Conservation (phyloP, 202 grass and related monocot species). For the Panicum hallii region DNA sequence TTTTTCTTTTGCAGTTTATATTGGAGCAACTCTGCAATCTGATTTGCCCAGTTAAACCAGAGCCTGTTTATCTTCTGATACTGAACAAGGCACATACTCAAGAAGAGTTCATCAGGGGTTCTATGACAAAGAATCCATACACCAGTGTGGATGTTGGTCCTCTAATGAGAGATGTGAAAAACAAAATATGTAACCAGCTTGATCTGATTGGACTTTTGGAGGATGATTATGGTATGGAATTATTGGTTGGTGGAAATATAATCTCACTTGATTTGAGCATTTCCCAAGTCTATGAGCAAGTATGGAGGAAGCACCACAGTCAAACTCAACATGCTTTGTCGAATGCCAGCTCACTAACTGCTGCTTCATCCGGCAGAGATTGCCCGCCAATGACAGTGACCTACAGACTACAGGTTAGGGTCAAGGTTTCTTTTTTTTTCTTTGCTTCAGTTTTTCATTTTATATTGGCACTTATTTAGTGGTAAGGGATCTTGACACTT, state of each 20-base stretch:
- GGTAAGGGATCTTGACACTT: slow-evolving; percentile 6
- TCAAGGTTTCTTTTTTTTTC: slow-evolving; percentile 33
- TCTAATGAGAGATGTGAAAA: slow-evolving; percentile 98
- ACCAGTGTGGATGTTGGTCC: slow-evolving; percentile 90
- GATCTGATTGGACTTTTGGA: slow-evolving; percentile 92
- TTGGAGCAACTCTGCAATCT: slow-evolving; percentile 98
- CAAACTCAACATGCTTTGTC: slow-evolving; percentile 70
- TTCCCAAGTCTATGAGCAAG: slow-evolving; percentile 90
- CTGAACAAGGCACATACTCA: slow-evolving; percentile 97
- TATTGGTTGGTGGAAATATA: slow-evolving; percentile 96
- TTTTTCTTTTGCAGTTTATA: slow-evolving; percentile 80
- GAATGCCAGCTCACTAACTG: slow-evolving; percentile 53
- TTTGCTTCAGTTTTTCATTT: neutral
- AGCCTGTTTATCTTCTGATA: slow-evolving; percentile 90
- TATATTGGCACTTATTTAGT: neutral
- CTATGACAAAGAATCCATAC: slow-evolving; percentile 97
- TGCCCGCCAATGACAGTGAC: slow-evolving; percentile 95
- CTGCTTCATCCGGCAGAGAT: slow-evolving; percentile 69
- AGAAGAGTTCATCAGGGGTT: slow-evolving; percentile 98
- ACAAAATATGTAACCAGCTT: slow-evolving; percentile 98
- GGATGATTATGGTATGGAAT: slow-evolving; percentile 98
- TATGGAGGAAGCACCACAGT: slow-evolving; percentile 91
- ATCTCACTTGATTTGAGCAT: slow-evolving; percentile 99
- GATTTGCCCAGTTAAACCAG: slow-evolving; percentile 94
- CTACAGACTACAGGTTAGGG: slow-evolving; percentile 85